Evolutionary conservation across 2,329 filamentous ascomycete species (phyloP).

Genomic region (Podosphaera fusca): DNA sequence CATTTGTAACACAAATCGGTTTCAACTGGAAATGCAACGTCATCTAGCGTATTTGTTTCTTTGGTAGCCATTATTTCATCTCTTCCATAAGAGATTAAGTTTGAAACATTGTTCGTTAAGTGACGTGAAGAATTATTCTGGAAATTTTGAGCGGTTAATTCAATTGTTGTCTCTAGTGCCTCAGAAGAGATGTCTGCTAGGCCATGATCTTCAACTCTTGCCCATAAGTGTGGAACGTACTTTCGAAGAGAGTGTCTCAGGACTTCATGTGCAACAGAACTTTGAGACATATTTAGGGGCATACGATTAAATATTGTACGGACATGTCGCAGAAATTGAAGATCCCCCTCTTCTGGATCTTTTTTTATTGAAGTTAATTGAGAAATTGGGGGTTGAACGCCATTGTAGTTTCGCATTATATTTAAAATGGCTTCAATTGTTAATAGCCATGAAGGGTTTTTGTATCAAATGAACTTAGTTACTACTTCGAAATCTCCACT

Average conservation of each 20-base stretch:
- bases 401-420: too few species aligned
- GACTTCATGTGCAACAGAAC: neutral
- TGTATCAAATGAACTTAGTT: too few species aligned
- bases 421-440: too few species aligned
- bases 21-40: neutral
- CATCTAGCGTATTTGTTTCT: neutral
- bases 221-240: neutral
- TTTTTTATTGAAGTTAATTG: neutral
- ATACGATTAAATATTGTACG: neutral
- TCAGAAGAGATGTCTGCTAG: neutral
- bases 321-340: neutral
- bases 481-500: too few species aligned
- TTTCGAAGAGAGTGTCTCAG: neutral
- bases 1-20: neutral
- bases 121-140: neutral
- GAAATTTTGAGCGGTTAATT: neutral
- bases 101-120: neutral
- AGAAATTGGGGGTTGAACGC: too few species aligned
- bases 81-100: neutral
- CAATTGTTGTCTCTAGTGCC: neutral
- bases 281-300: neutral
- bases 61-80: neutral
- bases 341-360: neutral
- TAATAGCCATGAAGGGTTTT: too few species aligned
- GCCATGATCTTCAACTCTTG: neutral